phyloP scores from a whole-genome alignment of 768 basidiomycete species.

The Lanmaoa rubissima region DNA sequence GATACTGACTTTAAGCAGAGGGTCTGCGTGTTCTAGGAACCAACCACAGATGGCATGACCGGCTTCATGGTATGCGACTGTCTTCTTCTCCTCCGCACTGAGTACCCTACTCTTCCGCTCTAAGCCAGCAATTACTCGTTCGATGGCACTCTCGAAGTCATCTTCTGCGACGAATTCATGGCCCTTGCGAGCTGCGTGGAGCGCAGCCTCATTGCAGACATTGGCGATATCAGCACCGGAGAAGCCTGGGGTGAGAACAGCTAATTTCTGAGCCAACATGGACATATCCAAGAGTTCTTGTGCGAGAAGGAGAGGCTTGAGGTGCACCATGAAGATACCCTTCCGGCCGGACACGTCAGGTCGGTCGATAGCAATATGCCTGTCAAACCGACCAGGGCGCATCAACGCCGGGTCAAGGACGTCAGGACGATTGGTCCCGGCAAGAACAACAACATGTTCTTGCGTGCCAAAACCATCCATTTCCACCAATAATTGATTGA shows the following conservation, averaged over 20 bases:
- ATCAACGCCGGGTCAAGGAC: constrained; percentile 94
- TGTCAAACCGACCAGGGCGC: constrained; percentile 97
- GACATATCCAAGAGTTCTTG: constrained; percentile 47
- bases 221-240: constrained; percentile 99
- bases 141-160: constrained; percentile 97
- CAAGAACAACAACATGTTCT: constrained; percentile 94
- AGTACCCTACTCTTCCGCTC: constrained; percentile 95
- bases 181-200: constrained; percentile 86
- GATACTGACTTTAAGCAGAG: constrained; percentile 95
- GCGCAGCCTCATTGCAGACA: constrained; percentile 96
- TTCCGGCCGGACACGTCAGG: constrained; percentile 93
- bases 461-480: constrained; percentile 99
- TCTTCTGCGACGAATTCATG: constrained; percentile 75
- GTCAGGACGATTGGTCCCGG: constrained; percentile 96
- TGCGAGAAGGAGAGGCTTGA: constrained; percentile 75
- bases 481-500: constrained; percentile 97
- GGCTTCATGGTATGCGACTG: constrained; percentile 98
- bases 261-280: constrained; percentile 85
- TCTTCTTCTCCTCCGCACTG: constrained; percentile 95
- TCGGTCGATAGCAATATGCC: constrained; percentile 92
- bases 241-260: constrained; percentile 95
- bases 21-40: constrained; percentile 98
- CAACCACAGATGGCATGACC: constrained; percentile 98
- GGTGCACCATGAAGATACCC: constrained; percentile 92
- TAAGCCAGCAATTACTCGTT: constrained; percentile 95